Percentiles rank a stretch among this genome's conserved stretches.
These are phyloP conservation scores for Pleurozium schreberi DNA, from an alignment of 225 moss, liverwort and hornwort species.

Conservation along the genomic window DNA sequence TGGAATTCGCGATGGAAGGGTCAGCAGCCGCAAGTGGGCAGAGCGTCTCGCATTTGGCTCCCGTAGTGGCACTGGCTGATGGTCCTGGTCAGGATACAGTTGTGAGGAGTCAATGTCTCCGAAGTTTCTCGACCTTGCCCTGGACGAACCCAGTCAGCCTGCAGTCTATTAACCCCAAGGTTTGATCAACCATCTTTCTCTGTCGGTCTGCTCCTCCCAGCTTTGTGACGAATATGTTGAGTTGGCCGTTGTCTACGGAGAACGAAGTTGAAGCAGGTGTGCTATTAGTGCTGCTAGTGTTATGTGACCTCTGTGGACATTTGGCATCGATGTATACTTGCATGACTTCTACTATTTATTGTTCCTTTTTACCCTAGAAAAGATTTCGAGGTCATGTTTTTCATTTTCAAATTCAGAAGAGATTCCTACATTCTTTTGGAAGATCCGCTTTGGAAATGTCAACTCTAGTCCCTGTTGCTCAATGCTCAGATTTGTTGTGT, in stretches of 20 bases:
- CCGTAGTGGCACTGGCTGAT: not conserved
- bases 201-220: not conserved
- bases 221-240: not conserved
- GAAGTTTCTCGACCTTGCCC: constrained; percentile 57
- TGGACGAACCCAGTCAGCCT: constrained; percentile 72
- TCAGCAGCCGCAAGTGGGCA: not conserved
- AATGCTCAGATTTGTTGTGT: not conserved
- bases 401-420: not conserved
- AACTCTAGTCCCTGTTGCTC: not conserved
- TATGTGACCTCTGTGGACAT: not conserved
- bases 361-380: not conserved
- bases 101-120: not conserved
- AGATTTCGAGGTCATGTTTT: not conserved
- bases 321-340: not conserved
- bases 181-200: constrained; percentile 2
- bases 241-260: not conserved
- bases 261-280: not conserved
- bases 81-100: constrained; percentile 1
- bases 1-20: constrained; percentile 5
- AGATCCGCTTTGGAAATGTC: not conserved
- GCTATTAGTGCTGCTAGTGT: not conserved
- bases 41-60: not conserved
- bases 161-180: constrained; percentile 72
- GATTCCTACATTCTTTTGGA: not conserved
- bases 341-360: not conserved